Evolutionary conservation across 345 rosid genomes (phyloP).

Genomic region (Aquilaria yunnanensis): DNA sequence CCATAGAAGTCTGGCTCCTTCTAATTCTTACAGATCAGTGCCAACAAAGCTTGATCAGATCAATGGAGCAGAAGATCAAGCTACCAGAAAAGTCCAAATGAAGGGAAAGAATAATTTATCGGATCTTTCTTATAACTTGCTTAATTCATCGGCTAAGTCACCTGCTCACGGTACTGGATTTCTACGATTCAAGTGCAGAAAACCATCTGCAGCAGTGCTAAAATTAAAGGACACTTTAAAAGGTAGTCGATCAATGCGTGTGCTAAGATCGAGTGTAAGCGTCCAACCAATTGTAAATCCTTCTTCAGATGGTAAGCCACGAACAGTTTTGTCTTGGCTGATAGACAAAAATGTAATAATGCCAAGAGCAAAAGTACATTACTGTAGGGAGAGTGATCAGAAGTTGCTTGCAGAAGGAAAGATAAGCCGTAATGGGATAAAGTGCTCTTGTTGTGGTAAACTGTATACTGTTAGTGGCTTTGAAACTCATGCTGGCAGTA

Average conservation of each 20-base stretch:
- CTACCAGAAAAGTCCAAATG: constrained; percentile 17
- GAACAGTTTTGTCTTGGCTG: constrained; percentile 64
- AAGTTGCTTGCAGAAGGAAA: constrained; percentile 39
- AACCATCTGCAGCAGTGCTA: constrained; percentile 1
- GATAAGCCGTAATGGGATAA: constrained; percentile 58
- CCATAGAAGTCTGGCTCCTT: constrained; percentile 8
- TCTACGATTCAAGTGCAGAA: constrained; percentile 11
- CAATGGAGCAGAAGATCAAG: constrained; percentile 7
- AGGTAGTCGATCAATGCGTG: constrained; percentile 10
- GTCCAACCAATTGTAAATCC: constrained; percentile 31
- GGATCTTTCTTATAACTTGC: constrained; percentile 1
- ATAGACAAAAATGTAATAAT: constrained; percentile 53
- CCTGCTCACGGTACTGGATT: constrained; percentile 9
- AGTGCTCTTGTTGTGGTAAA: constrained; percentile 59
- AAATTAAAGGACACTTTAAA: constrained; percentile 7
- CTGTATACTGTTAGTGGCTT: constrained; percentile 43
- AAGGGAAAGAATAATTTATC: constrained; percentile 18
- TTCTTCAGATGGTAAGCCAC: constrained; percentile 32
- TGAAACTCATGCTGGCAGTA: constrained; percentile 45
- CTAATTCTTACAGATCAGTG: constrained; percentile 9
- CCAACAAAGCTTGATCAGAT: neutral
- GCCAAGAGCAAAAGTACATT: constrained; percentile 56
- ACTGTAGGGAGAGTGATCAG: constrained; percentile 20
- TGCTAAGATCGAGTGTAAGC: constrained; percentile 43
- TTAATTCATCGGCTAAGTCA: constrained; percentile 11